A percentile compares a stretch with the other conserved stretches of the same genome.
phyloP scores from a whole-genome alignment of 2,329 filamentous ascomycete genomes.

The Fulvia fulva region DNA sequence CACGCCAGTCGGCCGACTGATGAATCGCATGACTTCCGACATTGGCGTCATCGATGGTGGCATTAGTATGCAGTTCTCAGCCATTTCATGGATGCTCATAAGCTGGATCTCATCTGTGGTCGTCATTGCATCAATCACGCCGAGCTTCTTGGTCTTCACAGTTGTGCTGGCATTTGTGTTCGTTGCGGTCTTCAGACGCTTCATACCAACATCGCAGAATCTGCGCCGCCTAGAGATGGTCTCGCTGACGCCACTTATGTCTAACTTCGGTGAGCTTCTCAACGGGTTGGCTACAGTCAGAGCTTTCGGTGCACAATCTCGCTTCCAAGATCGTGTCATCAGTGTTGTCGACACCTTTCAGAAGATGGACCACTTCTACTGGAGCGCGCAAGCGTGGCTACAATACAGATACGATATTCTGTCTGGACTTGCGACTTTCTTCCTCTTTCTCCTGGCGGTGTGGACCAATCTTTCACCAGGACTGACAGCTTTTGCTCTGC shows the following conservation, averaged over 20 bases:
- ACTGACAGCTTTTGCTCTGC: conserved; percentile 77
- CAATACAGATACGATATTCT: conserved; percentile 72
- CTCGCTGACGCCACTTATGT: conserved; percentile 81
- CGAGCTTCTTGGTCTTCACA: conserved; percentile 70
- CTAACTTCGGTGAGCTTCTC: conserved; percentile 84
- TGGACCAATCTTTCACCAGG: conserved; percentile 72
- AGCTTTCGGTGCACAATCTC: conserved; percentile 71
- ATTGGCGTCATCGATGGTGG: conserved; percentile 85
- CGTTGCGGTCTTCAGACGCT: conserved; percentile 68
- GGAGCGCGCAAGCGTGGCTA: conserved; percentile 80
- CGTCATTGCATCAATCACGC: conserved; percentile 76
- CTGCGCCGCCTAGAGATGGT: conserved; percentile 84
- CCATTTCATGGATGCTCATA: conserved; percentile 66
- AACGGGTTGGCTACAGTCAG: conserved; percentile 83
- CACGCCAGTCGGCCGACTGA: conserved; percentile 81
- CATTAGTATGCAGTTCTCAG: conserved; percentile 70
- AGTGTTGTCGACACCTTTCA: conserved; percentile 82
- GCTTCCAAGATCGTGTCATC: conserved; percentile 78
- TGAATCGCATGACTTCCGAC: conserved; percentile 88
- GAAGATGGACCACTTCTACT: conserved; percentile 95
- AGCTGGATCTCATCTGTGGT: conserved; percentile 68
- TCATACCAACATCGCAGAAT: conserved; percentile 78
- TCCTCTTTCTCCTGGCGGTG: conserved; percentile 69
- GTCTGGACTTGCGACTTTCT: conserved; percentile 69
- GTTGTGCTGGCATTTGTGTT: conserved; percentile 64